phyloP scores from a whole-genome alignment of 2,329 filamentous ascomycete species.

The Metarhizium humberi region DNA sequence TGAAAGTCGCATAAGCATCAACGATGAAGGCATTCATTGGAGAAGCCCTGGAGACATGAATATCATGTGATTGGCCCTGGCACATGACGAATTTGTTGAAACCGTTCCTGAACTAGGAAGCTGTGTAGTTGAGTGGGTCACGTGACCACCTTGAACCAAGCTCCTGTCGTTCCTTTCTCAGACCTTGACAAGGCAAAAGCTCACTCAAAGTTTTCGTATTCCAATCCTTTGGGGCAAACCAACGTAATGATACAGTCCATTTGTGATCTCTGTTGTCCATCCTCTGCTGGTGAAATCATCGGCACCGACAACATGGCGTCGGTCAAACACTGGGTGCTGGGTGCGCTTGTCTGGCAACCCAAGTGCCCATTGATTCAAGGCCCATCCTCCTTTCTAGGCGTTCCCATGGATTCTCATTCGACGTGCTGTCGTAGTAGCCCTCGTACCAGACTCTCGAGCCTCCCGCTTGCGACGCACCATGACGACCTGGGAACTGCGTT shows the following conservation, averaged over 20 bases:
- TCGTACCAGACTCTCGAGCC: conserved; percentile 23
- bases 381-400: conserved; percentile 39
- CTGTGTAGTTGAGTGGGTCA: background rate
- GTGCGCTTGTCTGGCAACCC: conserved; percentile 24
- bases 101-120: background rate
- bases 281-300: background rate
- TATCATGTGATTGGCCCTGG: background rate
- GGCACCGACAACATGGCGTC: background rate
- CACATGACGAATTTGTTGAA: background rate
- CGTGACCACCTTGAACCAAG: background rate
- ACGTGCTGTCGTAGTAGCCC: conserved; percentile 59
- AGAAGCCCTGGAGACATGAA: background rate
- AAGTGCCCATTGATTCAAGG: conserved; percentile 33
- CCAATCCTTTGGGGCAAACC: background rate
- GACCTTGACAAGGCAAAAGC: background rate
- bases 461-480: background rate
- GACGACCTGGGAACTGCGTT: background rate
- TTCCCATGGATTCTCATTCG: conserved; percentile 67
- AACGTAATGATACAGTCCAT: background rate
- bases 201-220: background rate
- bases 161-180: background rate
- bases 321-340: background rate
- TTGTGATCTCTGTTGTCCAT: background rate
- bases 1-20: background rate
- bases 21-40: background rate